A percentile compares a stretch with the other conserved stretches of the same genome.
Evolutionary conservation across 129 eudicot species (phyloP).

Genomic region (Chrysanthemum lavandulifolium): DNA sequence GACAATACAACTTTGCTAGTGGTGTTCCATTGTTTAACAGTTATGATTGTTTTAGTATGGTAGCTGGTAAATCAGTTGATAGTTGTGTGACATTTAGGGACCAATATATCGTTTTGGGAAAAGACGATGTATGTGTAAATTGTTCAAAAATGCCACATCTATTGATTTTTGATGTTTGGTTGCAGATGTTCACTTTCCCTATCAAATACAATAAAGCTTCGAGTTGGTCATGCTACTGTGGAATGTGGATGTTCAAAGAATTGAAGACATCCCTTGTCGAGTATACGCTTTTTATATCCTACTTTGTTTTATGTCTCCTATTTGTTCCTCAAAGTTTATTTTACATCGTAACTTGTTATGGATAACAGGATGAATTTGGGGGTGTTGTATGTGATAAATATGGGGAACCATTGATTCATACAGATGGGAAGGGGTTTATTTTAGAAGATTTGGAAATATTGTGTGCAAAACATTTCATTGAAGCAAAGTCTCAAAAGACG

Average conservation of each 20-base stretch:
- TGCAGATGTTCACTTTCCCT: slow-evolving; percentile 66
- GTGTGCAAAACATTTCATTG: slow-evolving; percentile 52
- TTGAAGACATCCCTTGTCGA: slow-evolving; percentile 61
- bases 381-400: slow-evolving; percentile 45
- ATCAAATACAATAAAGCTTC: slow-evolving; percentile 63
- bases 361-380: slow-evolving; percentile 50
- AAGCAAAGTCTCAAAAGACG: slow-evolving; percentile 36
- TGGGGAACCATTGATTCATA: slow-evolving; percentile 61
- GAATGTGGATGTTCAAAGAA: slow-evolving; percentile 40
- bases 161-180: slow-evolving; percentile 2
- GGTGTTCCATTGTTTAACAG: not conserved
- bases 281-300: slow-evolving; percentile 33
- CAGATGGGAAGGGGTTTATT: slow-evolving; percentile 88
- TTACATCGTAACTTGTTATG: not conserved
- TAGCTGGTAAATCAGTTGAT: slow-evolving; percentile 59
- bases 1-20: too few species aligned
- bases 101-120: slow-evolving; percentile 43
- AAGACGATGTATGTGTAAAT: slow-evolving; percentile 5
- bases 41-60: slow-evolving; percentile 42
- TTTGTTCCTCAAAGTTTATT: not conserved
- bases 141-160: not conserved
- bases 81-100: slow-evolving; percentile 69
- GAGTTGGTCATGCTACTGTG: slow-evolving; percentile 51
- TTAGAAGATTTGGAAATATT: slow-evolving; percentile 70
- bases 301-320: not conserved